phyloP scores from a whole-genome alignment of 768 basidiomycete genomes.

The Lyophyllum decastes region DNA sequence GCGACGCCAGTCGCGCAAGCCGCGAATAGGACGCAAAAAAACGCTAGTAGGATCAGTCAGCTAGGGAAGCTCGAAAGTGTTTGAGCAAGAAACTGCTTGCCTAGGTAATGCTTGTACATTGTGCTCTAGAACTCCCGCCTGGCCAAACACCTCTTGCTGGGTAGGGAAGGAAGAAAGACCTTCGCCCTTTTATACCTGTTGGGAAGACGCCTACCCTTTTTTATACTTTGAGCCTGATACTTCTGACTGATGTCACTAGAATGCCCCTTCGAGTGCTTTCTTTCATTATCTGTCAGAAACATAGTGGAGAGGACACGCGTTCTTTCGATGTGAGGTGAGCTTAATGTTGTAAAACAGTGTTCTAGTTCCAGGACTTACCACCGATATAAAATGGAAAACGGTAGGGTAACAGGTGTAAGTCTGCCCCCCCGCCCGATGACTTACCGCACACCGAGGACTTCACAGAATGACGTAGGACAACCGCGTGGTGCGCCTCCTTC shows the following conservation, averaged over 20 bases:
- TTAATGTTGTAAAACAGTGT: neutral
- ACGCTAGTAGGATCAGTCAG: neutral
- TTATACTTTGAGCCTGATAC: neutral
- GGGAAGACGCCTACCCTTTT: neutral
- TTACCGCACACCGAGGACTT: no score
- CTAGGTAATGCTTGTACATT: neutral
- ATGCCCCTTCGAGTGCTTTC: neutral
- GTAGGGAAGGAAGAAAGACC: neutral
- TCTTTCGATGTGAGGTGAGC: no score
- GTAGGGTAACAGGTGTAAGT: neutral
- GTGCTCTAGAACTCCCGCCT: neutral
- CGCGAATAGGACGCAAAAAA: slow-evolving; percentile 7
- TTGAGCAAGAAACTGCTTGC: neutral
- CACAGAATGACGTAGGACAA: no score
- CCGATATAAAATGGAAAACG: neutral
- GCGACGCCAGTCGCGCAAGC: slow-evolving; percentile 8
- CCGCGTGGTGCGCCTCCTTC: no score
- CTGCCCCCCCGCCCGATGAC: no score
- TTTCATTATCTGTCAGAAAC: neutral
- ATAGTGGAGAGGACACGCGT: neutral
- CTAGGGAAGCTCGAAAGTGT: neutral
- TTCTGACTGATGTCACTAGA: neutral
- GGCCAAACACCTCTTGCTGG: neutral
- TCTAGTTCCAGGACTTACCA: neutral
- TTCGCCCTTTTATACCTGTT: neutral